Evolutionary conservation across 73 alveolate species (phyloP), one percentile per base, ranked within the genome.

Genomic region (Breviolum minutum): DNA sequence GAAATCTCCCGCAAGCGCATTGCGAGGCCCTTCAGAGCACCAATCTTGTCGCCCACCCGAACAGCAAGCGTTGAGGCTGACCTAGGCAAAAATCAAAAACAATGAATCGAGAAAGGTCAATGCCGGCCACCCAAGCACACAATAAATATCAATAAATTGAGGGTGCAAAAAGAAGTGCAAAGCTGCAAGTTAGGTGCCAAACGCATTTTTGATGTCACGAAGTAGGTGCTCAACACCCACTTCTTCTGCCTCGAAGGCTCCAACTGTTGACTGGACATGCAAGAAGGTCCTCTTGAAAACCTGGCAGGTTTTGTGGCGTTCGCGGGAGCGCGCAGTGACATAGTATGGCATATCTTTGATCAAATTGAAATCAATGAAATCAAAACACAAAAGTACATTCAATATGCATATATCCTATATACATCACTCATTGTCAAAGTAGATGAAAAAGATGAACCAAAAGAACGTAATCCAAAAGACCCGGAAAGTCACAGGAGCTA

Each of bases 181-280:
- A 77, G 7, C 22, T 60, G 13, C 26, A 19, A 19, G 20, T 17
- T 26, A 89, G 85, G 69, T 0, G 16, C 90, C 86, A 4, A 13
- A 26, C 97, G 97, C 97, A 61, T 92, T 92, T 99, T 99, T 99
- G 99, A 99, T 99, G 99, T 99, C 99, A 88, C 99, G 99, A 77
- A 99, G 99, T 88, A 99, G 99, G 99, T 99, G 99, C 99, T 99
- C 99, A 61, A 99, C 99, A 27, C 99, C 99, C 11, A 99, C 99
- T 99, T 99, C 99, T 94, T 99, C 99, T 12, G 99, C 99, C 99
- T 94, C 99, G 24, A 94, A 94, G 2, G 99, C 99, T 20, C 99
- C 99, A 26, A 95, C 94, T 11, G 99, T 84, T 16, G 99, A 95
- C 70, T 30, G 87, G 22, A 95, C 94, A 64, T 95, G 99, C 95